phyloP scores from a whole-genome alignment of 176 grass and related monocot genomes.

The Luzula sylvatica region DNA sequence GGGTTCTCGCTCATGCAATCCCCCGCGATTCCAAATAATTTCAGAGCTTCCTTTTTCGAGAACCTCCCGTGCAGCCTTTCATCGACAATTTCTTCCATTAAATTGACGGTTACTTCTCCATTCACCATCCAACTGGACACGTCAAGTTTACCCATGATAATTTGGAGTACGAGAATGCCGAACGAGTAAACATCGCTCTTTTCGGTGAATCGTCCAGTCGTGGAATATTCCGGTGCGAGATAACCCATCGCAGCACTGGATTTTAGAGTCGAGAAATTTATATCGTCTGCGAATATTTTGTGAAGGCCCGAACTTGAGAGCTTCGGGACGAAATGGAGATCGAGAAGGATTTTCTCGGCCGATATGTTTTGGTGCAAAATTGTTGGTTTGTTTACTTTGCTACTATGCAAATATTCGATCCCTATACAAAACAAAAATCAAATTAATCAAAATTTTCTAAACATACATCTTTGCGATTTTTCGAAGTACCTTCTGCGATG shows the following conservation, averaged over 20 bases:
- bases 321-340: conserved; percentile 46
- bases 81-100: conserved; percentile 47
- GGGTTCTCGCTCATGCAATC: conserved; percentile 46
- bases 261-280: conserved; percentile 80
- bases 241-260: conserved; percentile 89
- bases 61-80: conserved; percentile 32
- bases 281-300: conserved; percentile 79
- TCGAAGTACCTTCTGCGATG: conserved; percentile 54
- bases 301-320: conserved; percentile 63
- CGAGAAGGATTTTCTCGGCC: conserved; percentile 69
- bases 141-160: conserved; percentile 52
- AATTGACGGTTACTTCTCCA: neutral
- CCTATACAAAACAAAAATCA: conserved; percentile 31
- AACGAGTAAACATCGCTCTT: conserved; percentile 93
- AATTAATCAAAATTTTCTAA: conserved; percentile 1
- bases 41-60: conserved; percentile 47
- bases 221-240: conserved; percentile 64
- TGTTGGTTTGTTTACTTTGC: conserved; percentile 49
- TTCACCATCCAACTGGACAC: conserved; percentile 34
- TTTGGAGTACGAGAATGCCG: conserved; percentile 58
- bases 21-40: conserved; percentile 30
- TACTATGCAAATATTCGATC: conserved; percentile 73
- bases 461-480: neutral
- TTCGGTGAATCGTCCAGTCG: conserved; percentile 68
- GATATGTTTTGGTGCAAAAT: conserved; percentile 91